Conservation (phyloP, 2,329 filamentous ascomycete genomes). For the Coleophoma eucalyptorum region DNA sequence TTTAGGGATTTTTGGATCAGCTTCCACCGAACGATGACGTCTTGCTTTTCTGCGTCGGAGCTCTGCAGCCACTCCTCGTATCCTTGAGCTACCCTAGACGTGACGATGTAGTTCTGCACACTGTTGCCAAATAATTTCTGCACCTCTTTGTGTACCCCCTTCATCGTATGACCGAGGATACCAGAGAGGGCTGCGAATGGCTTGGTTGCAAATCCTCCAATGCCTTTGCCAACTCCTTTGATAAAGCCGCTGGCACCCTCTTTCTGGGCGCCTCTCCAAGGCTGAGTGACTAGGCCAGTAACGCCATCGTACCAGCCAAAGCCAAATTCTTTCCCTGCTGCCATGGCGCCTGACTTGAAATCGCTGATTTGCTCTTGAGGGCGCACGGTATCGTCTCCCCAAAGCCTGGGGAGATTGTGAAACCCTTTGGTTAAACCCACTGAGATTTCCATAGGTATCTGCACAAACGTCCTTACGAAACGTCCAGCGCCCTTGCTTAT, state of each 20-base stretch:
- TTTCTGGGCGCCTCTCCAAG: conserved; percentile 61
- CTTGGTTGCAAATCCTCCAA: conserved; percentile 75
- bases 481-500: conserved; percentile 63
- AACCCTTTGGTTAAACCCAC: conserved; percentile 79
- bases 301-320: conserved; percentile 77
- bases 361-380: conserved; percentile 73
- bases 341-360: conserved; percentile 67
- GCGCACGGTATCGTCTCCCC: conserved; percentile 76
- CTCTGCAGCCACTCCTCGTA: conserved; percentile 56
- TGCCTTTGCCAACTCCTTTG: conserved; percentile 77
- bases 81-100: conserved; percentile 70
- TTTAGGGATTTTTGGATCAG: conserved; percentile 27
- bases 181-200: conserved; percentile 66
- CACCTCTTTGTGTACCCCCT: conserved; percentile 73
- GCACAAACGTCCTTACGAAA: conserved; percentile 66
- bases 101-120: conserved; percentile 74
- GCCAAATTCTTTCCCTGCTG: conserved; percentile 72
- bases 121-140: conserved; percentile 64
- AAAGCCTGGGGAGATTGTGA: conserved; percentile 78
- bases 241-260: conserved; percentile 62
- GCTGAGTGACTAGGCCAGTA: conserved; percentile 74
- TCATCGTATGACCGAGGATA: conserved; percentile 73
- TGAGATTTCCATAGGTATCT: conserved; percentile 79
- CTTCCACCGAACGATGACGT: conserved; percentile 55
- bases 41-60: conserved; percentile 52